Evolutionary conservation across 164 flowering plant genomes (phyloP).

Genomic region (Vitis cinerea): DNA sequence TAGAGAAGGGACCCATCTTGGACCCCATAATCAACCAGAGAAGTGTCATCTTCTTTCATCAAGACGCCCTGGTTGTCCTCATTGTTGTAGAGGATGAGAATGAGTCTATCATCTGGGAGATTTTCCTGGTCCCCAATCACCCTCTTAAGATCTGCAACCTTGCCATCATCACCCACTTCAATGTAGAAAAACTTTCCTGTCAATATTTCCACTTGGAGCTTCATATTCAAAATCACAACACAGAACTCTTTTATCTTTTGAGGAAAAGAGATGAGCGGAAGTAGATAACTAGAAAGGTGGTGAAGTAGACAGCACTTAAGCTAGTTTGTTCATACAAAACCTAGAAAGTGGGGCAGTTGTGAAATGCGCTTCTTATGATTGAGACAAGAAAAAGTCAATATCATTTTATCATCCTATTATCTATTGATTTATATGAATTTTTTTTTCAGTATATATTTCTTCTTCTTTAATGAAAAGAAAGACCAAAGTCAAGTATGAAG

Average conservation of each 20-base stretch:
- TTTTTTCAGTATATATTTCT: too few species aligned
- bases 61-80: not conserved
- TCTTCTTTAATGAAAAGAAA: too few species aligned
- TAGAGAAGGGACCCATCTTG: constrained; percentile 46
- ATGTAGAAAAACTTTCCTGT: constrained; percentile 45
- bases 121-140: constrained; percentile 43
- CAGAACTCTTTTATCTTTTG: not conserved
- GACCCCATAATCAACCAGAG: constrained; percentile 37
- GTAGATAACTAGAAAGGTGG: constrained; percentile 2
- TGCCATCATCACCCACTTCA: constrained; percentile 35
- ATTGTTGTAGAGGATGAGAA: constrained; percentile 20
- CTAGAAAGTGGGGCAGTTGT: too few species aligned
- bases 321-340: constrained; percentile 7
- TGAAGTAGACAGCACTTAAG: constrained; percentile 26
- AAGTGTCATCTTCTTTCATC: constrained; percentile 14
- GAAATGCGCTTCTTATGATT: too few species aligned
- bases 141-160: constrained; percentile 40
- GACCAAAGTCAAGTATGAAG: too few species aligned
- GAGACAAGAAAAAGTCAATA: too few species aligned
- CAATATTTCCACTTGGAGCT: constrained; percentile 41
- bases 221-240: constrained; percentile 22
- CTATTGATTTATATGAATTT: too few species aligned
- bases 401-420: too few species aligned
- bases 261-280: not conserved
- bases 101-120: constrained; percentile 37